phyloP scores from a whole-genome alignment of 257 asterid genomes.

The Dorcoceras hygrometricum region DNA sequence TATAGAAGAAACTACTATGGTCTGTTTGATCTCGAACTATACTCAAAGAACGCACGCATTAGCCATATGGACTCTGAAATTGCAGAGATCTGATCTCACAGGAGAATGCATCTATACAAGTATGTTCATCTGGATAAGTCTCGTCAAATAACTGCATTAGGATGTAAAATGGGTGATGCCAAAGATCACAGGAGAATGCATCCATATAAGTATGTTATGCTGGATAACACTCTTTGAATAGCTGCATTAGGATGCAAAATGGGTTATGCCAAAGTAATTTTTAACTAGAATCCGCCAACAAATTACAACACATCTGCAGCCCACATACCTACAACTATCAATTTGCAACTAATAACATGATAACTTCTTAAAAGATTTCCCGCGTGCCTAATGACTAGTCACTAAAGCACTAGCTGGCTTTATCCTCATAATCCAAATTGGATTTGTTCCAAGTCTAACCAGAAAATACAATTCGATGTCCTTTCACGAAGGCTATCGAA shows the following conservation, averaged over 20 bases:
- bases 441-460: not conserved
- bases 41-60: not conserved
- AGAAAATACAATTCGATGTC: not conserved
- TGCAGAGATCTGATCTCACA: not conserved
- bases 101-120: not conserved
- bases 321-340: not conserved
- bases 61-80: not conserved
- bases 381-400: not conserved
- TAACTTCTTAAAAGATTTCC: too few species aligned
- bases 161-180: not conserved
- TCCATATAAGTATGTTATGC: not conserved
- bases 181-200: not conserved
- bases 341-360: not conserved
- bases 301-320: not conserved
- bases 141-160: not conserved
- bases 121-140: not conserved
- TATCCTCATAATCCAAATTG: not conserved
- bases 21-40: not conserved
- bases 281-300: not conserved
- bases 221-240: not conserved
- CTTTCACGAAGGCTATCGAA: not conserved
- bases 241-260: not conserved
- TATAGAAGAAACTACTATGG: too few species aligned
- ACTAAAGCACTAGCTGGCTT: not conserved
- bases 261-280: too few species aligned